These are phyloP conservation scores for Sporisorium iseilematis-ciliati DNA, from an alignment of 1,284 basidiomycete genomes.

Conservation along the genomic window DNA sequence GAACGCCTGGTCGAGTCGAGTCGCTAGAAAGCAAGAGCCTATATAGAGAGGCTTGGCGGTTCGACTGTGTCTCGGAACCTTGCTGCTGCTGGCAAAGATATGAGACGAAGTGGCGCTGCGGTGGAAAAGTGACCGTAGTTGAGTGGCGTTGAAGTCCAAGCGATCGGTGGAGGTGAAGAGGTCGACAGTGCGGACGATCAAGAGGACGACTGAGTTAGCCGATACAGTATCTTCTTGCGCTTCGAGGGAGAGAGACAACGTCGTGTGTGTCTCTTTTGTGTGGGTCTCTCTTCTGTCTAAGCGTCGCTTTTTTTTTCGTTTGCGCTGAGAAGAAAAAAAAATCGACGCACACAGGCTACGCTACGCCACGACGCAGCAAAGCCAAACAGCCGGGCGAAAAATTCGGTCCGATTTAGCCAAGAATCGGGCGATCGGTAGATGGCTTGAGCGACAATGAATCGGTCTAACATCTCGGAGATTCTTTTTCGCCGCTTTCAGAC, in stretches of 20 bases:
- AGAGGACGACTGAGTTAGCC: too few species aligned
- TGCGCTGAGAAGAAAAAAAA: slow-evolving; percentile 3
- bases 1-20: not conserved
- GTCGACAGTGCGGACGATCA: not conserved
- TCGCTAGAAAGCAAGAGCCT: not conserved
- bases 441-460: too few species aligned
- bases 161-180: not conserved
- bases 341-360: not conserved
- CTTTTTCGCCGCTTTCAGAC: too few species aligned
- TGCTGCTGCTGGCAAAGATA: not conserved
- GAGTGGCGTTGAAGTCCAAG: not conserved
- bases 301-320: not conserved
- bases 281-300: not conserved
- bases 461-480: too few species aligned
- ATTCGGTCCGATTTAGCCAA: not conserved
- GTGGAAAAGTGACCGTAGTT: not conserved
- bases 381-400: not conserved
- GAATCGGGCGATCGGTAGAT: not conserved
- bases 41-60: not conserved
- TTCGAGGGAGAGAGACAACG: not conserved
- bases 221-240: not conserved
- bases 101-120: not conserved
- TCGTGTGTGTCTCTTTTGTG: not conserved
- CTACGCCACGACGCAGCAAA: slow-evolving; percentile 3
- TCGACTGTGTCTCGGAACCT: not conserved